phyloP scores from a whole-genome alignment of 2,329 filamentous ascomycete genomes.

The Beauveria medogensis region DNA sequence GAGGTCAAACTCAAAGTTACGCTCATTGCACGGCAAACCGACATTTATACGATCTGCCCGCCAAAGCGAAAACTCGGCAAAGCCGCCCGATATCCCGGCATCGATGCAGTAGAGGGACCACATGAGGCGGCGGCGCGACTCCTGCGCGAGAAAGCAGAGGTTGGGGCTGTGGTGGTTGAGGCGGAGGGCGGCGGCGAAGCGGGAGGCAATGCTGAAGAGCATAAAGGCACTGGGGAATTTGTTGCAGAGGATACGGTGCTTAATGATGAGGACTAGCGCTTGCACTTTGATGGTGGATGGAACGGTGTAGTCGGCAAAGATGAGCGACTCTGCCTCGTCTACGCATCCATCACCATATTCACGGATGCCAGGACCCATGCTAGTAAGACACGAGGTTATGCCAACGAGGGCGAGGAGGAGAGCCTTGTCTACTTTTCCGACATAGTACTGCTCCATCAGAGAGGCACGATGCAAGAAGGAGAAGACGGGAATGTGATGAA shows the following conservation, averaged over 20 bases:
- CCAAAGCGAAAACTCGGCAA: conserved; percentile 38
- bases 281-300: conserved; percentile 50
- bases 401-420: conserved; percentile 47
- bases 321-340: conserved; percentile 44
- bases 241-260: conserved; percentile 36
- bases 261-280: conserved; percentile 36
- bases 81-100: conserved; percentile 32
- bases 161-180: conserved; percentile 35
- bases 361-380: conserved; percentile 42
- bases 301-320: conserved; percentile 44
- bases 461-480: conserved; percentile 52
- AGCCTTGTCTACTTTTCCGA: conserved; percentile 46
- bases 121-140: conserved; percentile 34
- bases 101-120: conserved; percentile 38
- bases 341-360: conserved; percentile 47
- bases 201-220: conserved; percentile 34
- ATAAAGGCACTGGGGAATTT: conserved; percentile 37
- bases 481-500: conserved; percentile 52
- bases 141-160: conserved; percentile 32
- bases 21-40: conserved; percentile 34
- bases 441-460: conserved; percentile 50
- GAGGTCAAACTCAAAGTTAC: conserved; percentile 47
- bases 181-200: conserved; percentile 34
- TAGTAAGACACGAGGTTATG: conserved; percentile 47
- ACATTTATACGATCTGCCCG: conserved; percentile 33